Conservation (phyloP, 768 basidiomycete genomes). For the Termitomyces sp. region DNA sequence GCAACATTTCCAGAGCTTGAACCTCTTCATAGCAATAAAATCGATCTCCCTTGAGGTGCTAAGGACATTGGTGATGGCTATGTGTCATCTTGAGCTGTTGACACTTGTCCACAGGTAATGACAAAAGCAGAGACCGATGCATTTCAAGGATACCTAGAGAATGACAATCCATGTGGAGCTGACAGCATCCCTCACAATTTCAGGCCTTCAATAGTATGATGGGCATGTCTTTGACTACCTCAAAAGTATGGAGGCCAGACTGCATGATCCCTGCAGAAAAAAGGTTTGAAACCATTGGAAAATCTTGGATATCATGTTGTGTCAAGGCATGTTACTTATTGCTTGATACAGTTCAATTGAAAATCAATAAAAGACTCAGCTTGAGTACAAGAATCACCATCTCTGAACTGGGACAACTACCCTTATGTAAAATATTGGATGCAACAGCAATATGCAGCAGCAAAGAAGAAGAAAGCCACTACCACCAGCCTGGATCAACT, state of each 20-base stretch:
- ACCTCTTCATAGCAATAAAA: not conserved
- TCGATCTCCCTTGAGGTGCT: slow-evolving; percentile 6
- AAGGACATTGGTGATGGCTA: too few species aligned
- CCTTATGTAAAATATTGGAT: too few species aligned
- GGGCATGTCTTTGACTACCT: slow-evolving; percentile 15
- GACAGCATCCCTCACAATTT: slow-evolving; percentile 6
- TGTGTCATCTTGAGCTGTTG: too few species aligned
- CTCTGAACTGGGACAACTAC: too few species aligned
- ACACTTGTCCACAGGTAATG: slow-evolving; percentile 1
- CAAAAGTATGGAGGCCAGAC: slow-evolving; percentile 15
- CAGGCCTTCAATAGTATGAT: slow-evolving; percentile 8
- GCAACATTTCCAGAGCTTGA: slow-evolving; percentile 18
- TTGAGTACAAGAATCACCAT: slow-evolving; percentile 1
- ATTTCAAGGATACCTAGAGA: not conserved
- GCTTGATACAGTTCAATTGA: not conserved
- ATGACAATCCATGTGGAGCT: not conserved
- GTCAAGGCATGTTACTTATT: slow-evolving; percentile 2
- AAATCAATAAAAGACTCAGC: not conserved
- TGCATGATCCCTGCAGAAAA: slow-evolving; percentile 16
- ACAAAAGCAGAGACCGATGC: not conserved
- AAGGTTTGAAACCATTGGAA: not conserved
- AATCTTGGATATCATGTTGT: not conserved
- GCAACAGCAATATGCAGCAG: too few species aligned
- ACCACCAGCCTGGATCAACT: too few species aligned
- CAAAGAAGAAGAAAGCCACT: too few species aligned